A percentile compares a stretch with the other conserved stretches of the same genome.
These are phyloP conservation scores for Apophysomyces variabilis DNA, from an alignment of 371 early-diverging fungal species.

Conservation along the genomic window DNA sequence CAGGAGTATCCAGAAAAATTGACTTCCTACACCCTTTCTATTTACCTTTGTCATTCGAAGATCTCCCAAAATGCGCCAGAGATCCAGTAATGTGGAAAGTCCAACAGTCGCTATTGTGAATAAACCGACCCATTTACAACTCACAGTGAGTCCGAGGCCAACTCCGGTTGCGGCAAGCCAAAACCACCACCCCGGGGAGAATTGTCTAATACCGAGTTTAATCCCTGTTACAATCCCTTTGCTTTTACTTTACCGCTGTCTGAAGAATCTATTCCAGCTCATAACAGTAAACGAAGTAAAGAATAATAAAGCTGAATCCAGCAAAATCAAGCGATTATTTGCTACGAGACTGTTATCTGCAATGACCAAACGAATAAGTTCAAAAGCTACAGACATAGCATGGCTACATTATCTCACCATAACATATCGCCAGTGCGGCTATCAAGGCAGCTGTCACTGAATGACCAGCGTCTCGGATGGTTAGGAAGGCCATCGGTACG, in stretches of 20 bases:
- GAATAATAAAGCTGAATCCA: conserved; percentile 89
- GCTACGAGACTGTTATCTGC: conserved; percentile 89
- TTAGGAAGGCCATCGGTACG: conserved; percentile 84
- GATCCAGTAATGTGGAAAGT: conserved; percentile 78
- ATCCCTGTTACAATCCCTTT: background rate
- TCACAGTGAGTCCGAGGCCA: conserved; percentile 68
- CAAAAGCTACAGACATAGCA: too few relatives aligned
- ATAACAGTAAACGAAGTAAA: conserved; percentile 78
- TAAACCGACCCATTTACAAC: conserved; percentile 92
- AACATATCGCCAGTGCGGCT: conserved; percentile 69
- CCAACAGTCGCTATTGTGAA: conserved; percentile 89
- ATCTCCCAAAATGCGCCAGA: conserved; percentile 88
- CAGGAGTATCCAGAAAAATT: background rate
- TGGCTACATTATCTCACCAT: conserved; percentile 54
- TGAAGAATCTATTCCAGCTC: conserved; percentile 80
- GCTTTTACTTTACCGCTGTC: conserved; percentile 48
- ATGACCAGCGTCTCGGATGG: conserved; percentile 76
- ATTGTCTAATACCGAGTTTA: conserved; percentile 45
- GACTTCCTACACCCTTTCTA: background rate
- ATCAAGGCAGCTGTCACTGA: conserved; percentile 70
- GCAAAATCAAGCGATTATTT: conserved; percentile 87
- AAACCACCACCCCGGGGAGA: conserved; percentile 68
- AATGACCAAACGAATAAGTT: conserved; percentile 19
- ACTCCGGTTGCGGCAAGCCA: conserved; percentile 79
- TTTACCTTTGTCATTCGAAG: conserved; percentile 56